Conservation (phyloP, 1,139 yeast genomes). For the Saccharomycopsis hybrid region DNA sequence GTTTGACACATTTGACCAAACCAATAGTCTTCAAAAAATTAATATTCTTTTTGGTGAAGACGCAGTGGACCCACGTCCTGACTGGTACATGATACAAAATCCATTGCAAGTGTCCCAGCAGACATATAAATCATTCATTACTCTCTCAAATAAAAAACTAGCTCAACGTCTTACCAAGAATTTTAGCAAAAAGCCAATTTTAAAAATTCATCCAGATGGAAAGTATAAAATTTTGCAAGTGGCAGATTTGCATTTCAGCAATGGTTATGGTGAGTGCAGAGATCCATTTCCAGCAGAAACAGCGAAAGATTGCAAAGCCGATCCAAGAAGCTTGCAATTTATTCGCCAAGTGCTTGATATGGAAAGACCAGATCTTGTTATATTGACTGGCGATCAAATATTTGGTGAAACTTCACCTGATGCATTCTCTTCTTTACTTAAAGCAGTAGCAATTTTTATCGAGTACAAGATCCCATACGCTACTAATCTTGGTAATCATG, state of each 20-base stretch:
- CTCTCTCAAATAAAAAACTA: conserved; percentile 12
- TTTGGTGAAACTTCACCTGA: conserved; percentile 68
- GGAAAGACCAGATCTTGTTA: conserved; percentile 77
- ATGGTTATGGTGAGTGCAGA: conserved; percentile 68
- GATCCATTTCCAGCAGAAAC: conserved; percentile 55
- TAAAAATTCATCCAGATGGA: conserved; percentile 33
- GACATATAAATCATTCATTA: conserved; percentile 14
- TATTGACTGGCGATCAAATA: conserved; percentile 81
- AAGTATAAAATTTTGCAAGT: conserved; percentile 74
- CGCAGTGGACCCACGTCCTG: conserved; percentile 70
- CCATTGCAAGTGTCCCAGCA: conserved; percentile 24
- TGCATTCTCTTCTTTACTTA: conserved; percentile 68
- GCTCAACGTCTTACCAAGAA: conserved; percentile 1
- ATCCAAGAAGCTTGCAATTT: conserved; percentile 57
- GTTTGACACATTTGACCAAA: conserved; percentile 31
- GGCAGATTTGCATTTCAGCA: conserved; percentile 80
- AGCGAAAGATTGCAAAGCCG: conserved; percentile 58
- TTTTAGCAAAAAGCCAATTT: conserved; percentile 14
- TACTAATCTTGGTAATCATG: conserved; percentile 64
- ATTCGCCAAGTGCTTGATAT: conserved; percentile 55
- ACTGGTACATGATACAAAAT: conserved; percentile 48
- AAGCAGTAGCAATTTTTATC: conserved; percentile 70
- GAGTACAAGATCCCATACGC: conserved; percentile 70
- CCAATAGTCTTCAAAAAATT: conserved; percentile 37
- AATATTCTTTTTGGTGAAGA: conserved; percentile 68